These are phyloP conservation scores for Sphagnum contortum DNA, from an alignment of 225 moss, liverwort and hornwort genomes.

Conservation along the genomic window DNA sequence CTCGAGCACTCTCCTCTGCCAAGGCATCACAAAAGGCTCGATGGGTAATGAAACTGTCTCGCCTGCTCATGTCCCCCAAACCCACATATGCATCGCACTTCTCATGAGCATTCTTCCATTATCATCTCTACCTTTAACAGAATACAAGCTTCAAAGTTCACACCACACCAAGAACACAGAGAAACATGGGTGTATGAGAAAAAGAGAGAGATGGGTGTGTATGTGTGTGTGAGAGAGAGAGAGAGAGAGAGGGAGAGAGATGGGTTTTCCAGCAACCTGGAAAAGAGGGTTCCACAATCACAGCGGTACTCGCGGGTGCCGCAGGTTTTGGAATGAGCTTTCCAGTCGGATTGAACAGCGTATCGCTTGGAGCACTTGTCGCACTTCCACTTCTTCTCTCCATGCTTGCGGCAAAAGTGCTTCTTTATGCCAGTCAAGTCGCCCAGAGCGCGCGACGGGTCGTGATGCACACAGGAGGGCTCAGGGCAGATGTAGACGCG, in stretches of 20 bases:
- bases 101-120: too few relatives aligned
- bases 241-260: too few relatives aligned
- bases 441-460: slow-evolving; percentile 97
- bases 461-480: slow-evolving; percentile 98
- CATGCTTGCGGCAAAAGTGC: slow-evolving; percentile 99
- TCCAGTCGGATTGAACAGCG: slow-evolving; percentile 99
- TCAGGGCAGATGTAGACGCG: slow-evolving; percentile 99
- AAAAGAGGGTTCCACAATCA: slow-evolving; percentile 97
- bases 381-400: slow-evolving; percentile 99
- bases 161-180: too few relatives aligned
- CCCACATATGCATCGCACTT: too few relatives aligned
- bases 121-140: too few relatives aligned
- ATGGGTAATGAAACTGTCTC: slow-evolving; percentile 99
- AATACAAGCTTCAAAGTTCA: too few relatives aligned
- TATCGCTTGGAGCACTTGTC: slow-evolving; percentile 99
- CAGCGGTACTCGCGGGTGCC: slow-evolving; percentile 99
- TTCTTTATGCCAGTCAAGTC: slow-evolving; percentile 99
- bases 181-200: too few relatives aligned
- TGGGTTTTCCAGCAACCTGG: slow-evolving; percentile 38
- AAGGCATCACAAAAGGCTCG: slow-evolving; percentile 98
- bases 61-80: slow-evolving; percentile 28
- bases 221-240: too few relatives aligned
- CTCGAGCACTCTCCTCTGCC: slow-evolving; percentile 99
- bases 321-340: slow-evolving; percentile 98
- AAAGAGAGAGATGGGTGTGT: too few relatives aligned